These are phyloP conservation scores for Globisporangium viniferum DNA, from an alignment of 352 stramenopile genomes.

Conservation along the genomic window DNA sequence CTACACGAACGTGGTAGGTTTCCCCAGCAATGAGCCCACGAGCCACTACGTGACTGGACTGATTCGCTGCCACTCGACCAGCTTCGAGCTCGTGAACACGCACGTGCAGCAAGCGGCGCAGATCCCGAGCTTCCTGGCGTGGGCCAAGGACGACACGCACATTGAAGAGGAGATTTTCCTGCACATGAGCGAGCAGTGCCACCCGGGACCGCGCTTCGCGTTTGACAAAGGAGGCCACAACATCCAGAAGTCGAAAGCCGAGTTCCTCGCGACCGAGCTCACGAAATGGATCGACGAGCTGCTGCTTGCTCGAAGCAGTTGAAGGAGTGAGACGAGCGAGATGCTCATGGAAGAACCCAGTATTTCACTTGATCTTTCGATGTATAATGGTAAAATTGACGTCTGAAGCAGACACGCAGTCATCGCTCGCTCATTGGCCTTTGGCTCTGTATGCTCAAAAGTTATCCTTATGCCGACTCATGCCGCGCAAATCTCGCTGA, in stretches of 20 bases:
- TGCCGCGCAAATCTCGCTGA: not conserved
- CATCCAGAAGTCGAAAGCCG: constrained; percentile 69
- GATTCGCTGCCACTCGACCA: constrained; percentile 37
- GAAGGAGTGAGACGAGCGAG: not conserved
- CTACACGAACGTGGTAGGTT: constrained; percentile 42
- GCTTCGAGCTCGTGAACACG: constrained; percentile 36
- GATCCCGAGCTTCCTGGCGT: constrained; percentile 52
- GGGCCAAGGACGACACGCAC: constrained; percentile 53
- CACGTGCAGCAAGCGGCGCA: constrained; percentile 26
- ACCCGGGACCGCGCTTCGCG: constrained; percentile 32
- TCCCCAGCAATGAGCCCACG: constrained; percentile 31
- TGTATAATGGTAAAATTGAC: too few relatives aligned
- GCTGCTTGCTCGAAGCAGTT: not conserved
- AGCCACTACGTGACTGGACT: constrained; percentile 59
- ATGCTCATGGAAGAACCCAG: not conserved
- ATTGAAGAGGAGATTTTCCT: constrained; percentile 57
- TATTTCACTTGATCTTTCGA: too few relatives aligned
- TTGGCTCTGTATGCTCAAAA: not conserved
- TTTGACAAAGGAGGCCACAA: constrained; percentile 65
- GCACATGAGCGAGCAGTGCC: constrained; percentile 30
- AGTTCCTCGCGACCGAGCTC: constrained; percentile 36
- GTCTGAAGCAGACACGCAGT: not conserved
- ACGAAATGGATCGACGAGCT: constrained; percentile 32
- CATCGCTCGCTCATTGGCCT: not conserved
- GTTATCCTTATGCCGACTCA: not conserved